Evolutionary conservation across 768 basidiomycete species (phyloP), one percentile per base, ranked within the genome.

Genomic region (Suillus ampliporus): DNA sequence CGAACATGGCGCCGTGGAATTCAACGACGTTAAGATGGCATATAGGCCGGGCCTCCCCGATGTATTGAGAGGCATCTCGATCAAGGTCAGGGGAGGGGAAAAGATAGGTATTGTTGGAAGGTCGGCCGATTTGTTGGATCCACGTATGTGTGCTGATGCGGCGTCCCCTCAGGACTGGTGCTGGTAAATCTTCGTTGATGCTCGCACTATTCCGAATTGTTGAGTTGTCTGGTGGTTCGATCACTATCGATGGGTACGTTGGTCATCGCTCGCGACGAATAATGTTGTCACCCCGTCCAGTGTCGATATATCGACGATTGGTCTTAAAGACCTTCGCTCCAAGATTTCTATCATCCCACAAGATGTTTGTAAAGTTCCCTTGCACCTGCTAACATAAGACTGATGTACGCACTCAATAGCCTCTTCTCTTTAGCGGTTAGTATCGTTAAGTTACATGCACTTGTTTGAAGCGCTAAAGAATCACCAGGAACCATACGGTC

Each of bases 61-160:
- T 15, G 90, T 92, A 3, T 79, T 93, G 38, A 86, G 87, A 67
- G 85, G 84, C 0, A 77, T 93, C n/a, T 83, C 83, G 7, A 53
- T 92, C 67, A 75, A 75, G n/a, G 83, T 93, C 51, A 73, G 78
- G 3, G 83, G 83, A 0, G 87, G 88, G 1, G 90, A 93, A 74
- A 91, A 91, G 78, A 86, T 93, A 59, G 91, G 90, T 19, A 85
- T 93, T 38, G 89, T 93, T 9, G 90, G 90, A 53, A 71, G 86
- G 70, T 79, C 54, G 11, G 72, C 43, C 51, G n/a, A 43, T 40
- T 46, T 57, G 4, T 47, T 11, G 23, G 21, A 13, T 44, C 38
- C 38, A 5, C 5, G 14, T 57, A 26, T 37, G 61, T 60, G 26
- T 21, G 6, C 40, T 57, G 0, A 54, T 13, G 34, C 41, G n/a